Evolutionary conservation across 1,284 basidiomycete genomes (phyloP).

Genomic region (Taiwanofungus camphoratus): DNA sequence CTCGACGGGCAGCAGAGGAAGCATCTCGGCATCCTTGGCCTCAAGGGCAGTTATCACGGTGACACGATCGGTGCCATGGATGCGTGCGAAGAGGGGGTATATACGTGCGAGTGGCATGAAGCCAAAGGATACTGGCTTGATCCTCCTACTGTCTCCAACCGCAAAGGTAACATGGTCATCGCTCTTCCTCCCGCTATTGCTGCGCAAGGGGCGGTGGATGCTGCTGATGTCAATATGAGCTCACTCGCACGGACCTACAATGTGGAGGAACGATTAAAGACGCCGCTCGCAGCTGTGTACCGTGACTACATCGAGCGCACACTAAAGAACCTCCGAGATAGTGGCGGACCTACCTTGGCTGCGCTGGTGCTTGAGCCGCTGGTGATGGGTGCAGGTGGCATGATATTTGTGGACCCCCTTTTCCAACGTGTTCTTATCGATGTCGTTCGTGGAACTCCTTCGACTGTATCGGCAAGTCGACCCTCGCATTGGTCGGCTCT

Average conservation of each 20-base stretch:
- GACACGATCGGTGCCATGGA: slow-evolving; percentile 99
- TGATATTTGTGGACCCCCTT: slow-evolving; percentile 96
- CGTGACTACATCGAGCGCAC: slow-evolving; percentile 50
- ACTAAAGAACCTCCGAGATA: slow-evolving; percentile 45
- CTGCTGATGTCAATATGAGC: slow-evolving; percentile 28
- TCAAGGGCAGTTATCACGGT: slow-evolving; percentile 95
- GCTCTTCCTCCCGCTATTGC: slow-evolving; percentile 52
- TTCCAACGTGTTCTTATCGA: slow-evolving; percentile 90
- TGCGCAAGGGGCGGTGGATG: slow-evolving; percentile 27
- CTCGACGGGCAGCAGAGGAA: slow-evolving; percentile 37
- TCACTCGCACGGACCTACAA: slow-evolving; percentile 72
- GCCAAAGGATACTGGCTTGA: slow-evolving; percentile 94
- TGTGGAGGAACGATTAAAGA: slow-evolving; percentile 54
- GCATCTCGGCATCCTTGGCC: slow-evolving; percentile 76
- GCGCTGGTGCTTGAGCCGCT: slow-evolving; percentile 90
- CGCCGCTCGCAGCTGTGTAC: slow-evolving; percentile 65
- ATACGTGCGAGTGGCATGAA: slow-evolving; percentile 95
- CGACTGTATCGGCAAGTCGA: slow-evolving; percentile 13
- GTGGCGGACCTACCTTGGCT: slow-evolving; percentile 41
- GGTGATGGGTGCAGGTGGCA: slow-evolving; percentile 93
- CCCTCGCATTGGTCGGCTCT: slow-evolving; percentile 58
- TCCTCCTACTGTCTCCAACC: slow-evolving; percentile 72
- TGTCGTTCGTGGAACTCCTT: slow-evolving; percentile 53
- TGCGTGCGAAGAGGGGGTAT: slow-evolving; percentile 87
- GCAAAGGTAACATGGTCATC: slow-evolving; percentile 55